phyloP scores from a whole-genome alignment of 148 eudicot genomes.

The Beta vulgaris region DNA sequence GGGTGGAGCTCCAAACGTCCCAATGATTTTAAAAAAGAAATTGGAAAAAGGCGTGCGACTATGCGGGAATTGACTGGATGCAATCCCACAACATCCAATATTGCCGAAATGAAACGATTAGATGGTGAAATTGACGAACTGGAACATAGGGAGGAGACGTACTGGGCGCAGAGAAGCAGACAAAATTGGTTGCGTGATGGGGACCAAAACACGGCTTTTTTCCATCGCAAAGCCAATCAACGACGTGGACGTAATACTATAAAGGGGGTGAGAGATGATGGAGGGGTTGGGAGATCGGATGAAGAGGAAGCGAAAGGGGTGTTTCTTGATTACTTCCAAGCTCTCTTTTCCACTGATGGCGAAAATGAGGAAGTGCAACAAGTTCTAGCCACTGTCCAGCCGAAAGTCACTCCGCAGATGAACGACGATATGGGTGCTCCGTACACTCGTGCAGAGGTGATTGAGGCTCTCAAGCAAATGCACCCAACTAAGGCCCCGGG shows the following conservation, averaged over 20 bases:
- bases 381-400: too few species aligned
- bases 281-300: not conserved
- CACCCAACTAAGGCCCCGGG: not conserved
- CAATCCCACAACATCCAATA: too few species aligned
- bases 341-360: not conserved
- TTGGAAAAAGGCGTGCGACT: too few species aligned
- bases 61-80: too few species aligned
- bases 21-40: too few species aligned
- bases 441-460: too few species aligned
- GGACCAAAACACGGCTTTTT: not conserved
- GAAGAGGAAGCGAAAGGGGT: not conserved
- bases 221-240: not conserved
- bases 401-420: too few species aligned
- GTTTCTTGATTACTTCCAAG: not conserved
- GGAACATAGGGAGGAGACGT: not conserved
- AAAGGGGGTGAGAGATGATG: not conserved
- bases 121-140: not conserved
- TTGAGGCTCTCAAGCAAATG: not conserved
- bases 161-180: not conserved
- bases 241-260: not conserved
- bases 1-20: too few species aligned
- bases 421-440: too few species aligned
- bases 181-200: not conserved
- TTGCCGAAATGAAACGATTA: too few species aligned
- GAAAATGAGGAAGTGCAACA: too few species aligned